Base-by-base conservation (phyloP, 1,284 basidiomycete genomes). In the Neonothopanus nambi region DNA sequence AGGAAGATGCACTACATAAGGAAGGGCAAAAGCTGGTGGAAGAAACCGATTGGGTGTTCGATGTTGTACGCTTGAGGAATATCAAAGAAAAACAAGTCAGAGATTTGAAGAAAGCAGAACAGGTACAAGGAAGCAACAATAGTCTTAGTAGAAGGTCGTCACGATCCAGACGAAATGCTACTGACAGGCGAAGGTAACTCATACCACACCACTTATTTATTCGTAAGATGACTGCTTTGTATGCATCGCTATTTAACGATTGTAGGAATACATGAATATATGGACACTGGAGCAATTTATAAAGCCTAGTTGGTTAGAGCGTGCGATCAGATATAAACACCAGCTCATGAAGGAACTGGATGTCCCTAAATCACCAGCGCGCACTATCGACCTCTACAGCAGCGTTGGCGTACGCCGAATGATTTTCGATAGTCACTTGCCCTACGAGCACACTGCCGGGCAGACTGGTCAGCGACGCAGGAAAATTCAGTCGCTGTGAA, bases 41-140 rank as follows among this genome's bases (percentile, higher is more conserved):
- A 24, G 78, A 84, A 63, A 76, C 73, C 4, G 82, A 88, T 60
- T 89, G 86, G 84, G 85, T 87, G 8, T 77, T 78, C 50, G 81
- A 85, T 59, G 69, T 87, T 39, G 72, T 81, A 60, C 75, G 78
- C 23, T 58, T 84, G 48, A 70, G 85, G 36, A 65, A 67, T 24
- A 61, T 63, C 37, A 69, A 74, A 54, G 65, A 70, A 21, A 64
- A 66, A 18, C 13, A 51, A 30, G 13, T 51, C 13, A 36, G 43
- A 17, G 40, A 30, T 30, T 21, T 37, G 48, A 37, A 23, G 23
- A 23, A 18, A 51, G 24, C 35, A 23, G n/a, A 21, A 35, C 20
- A n/a, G 21, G 15, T 44, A 13, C 49, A 9, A 43, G 39, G 13
- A 35, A 13, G 15, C 13, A 51, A 17, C 11, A 12, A 5, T 42